phyloP scores from a whole-genome alignment of 177 flowering plant species.

The Vitis hybrid region DNA sequence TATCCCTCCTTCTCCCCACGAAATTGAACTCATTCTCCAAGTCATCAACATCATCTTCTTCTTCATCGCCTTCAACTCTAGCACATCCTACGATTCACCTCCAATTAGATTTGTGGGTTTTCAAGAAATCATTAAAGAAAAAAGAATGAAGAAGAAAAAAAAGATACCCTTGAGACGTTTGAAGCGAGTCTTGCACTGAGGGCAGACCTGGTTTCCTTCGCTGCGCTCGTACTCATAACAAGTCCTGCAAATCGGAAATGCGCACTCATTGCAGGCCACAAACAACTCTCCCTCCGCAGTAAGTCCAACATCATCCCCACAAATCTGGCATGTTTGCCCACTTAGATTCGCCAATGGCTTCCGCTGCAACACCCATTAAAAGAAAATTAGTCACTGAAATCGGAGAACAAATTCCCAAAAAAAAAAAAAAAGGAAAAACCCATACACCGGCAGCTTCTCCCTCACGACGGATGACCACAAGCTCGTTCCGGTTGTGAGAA shows the following conservation, averaged over 20 bases:
- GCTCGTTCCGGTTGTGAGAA: slow-evolving; percentile 51
- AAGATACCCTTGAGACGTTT: slow-evolving; percentile 38
- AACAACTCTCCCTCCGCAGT: slow-evolving; percentile 38
- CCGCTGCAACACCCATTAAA: slow-evolving; percentile 13
- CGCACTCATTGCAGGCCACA: slow-evolving; percentile 39
- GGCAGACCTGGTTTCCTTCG: slow-evolving; percentile 42
- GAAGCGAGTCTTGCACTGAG: slow-evolving; percentile 42
- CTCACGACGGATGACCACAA: slow-evolving; percentile 42
- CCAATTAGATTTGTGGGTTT: neutral
- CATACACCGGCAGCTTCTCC: slow-evolving; percentile 39
- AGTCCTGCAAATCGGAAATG: slow-evolving; percentile 27
- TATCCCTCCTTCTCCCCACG: slow-evolving; percentile 12
- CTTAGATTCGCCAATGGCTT: slow-evolving; percentile 12
- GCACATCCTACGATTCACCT: slow-evolving; percentile 16
- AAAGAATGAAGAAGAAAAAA: neutral
- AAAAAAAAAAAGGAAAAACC: neutral
- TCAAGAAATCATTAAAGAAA: too few relatives aligned
- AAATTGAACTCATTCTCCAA: slow-evolving; percentile 39
- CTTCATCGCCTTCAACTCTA: slow-evolving; percentile 42
- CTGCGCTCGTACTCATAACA: slow-evolving; percentile 44
- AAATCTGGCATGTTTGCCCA: slow-evolving; percentile 11
- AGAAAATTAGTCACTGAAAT: neutral
- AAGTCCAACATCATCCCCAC: slow-evolving; percentile 23
- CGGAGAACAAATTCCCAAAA: neutral
- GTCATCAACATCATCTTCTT: slow-evolving; percentile 38